Percentiles rank a stretch among this genome's conserved stretches.
Conservation (phyloP, 2,329 filamentous ascomycete genomes). For the Hypomyces perniciosus region DNA sequence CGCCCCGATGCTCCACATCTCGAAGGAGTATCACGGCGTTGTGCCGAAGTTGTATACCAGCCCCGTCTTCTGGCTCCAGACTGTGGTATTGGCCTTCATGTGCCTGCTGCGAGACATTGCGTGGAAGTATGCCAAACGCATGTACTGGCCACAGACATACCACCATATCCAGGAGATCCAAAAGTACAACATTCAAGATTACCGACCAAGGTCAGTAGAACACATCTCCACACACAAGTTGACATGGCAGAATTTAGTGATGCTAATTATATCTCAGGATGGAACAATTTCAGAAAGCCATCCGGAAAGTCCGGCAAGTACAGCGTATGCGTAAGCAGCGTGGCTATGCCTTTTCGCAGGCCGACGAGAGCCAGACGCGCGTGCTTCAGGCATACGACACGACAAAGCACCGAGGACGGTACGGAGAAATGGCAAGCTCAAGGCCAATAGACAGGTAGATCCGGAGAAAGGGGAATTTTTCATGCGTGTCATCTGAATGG, state of each 20-base stretch:
- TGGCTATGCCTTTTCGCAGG: conserved; percentile 96
- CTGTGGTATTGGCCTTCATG: conserved; percentile 68
- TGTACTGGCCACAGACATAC: conserved; percentile 94
- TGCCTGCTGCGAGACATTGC: conserved; percentile 85
- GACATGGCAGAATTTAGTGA: background rate
- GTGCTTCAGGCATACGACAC: conserved; percentile 98
- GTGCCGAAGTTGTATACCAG: conserved; percentile 74
- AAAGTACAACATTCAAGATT: conserved; percentile 99
- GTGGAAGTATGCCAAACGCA: conserved; percentile 96
- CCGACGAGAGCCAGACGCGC: conserved; percentile 90
- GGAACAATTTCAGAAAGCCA: conserved; percentile 99
- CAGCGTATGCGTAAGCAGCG: conserved; percentile 99
- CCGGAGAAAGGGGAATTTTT: background rate
- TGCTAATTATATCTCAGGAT: conserved; percentile 52
- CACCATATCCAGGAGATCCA: conserved; percentile 99
- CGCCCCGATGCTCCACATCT: conserved; percentile 75
- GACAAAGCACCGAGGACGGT: conserved; percentile 81
- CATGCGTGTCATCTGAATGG: conserved; percentile 1
- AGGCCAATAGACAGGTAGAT: conserved; percentile 21
- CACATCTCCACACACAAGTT: background rate
- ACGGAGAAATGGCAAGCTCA: conserved; percentile 81
- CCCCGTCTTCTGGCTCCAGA: conserved; percentile 87
- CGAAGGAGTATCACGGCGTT: conserved; percentile 77
- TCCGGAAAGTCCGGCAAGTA: conserved; percentile 95
- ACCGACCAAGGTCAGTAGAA: conserved; percentile 72